phyloP scores from a whole-genome alignment of 2,329 filamentous ascomycete genomes.

The Huntiella savannae region DNA sequence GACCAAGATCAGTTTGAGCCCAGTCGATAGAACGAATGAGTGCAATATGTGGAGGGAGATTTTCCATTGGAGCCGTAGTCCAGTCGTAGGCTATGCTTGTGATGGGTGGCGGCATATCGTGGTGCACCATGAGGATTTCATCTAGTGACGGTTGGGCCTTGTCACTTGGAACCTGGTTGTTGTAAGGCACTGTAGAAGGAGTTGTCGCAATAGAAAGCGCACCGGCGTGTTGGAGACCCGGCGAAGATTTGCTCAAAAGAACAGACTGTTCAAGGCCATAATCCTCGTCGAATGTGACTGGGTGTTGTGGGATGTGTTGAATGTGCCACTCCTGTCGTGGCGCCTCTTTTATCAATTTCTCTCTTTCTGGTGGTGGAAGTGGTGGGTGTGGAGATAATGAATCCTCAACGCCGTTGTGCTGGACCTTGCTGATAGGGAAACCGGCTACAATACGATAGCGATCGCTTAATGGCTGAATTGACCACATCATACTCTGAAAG shows the following conservation, averaged over 20 bases:
- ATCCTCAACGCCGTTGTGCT: not conserved
- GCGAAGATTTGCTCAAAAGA: constrained; percentile 32
- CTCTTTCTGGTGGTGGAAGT: too few relatives aligned
- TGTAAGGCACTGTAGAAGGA: not conserved
- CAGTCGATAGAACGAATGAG: constrained; percentile 57
- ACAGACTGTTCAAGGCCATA: not conserved
- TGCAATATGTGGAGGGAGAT: constrained; percentile 48
- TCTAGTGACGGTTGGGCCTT: too few relatives aligned
- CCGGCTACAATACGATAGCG: not conserved
- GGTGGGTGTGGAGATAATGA: not conserved
- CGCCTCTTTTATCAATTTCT: too few relatives aligned
- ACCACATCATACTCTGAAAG: not conserved
- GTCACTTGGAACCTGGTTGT: not conserved
- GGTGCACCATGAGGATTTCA: constrained; percentile 14
- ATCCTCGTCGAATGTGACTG: not conserved
- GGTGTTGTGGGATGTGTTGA: not conserved
- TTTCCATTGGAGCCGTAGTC: constrained; percentile 49
- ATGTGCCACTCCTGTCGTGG: too few relatives aligned
- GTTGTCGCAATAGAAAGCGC: not conserved
- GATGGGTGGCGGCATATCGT: constrained; percentile 22
- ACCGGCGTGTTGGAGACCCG: constrained; percentile 21
- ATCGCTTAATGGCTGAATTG: not conserved
- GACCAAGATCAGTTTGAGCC: constrained; percentile 52
- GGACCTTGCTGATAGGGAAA: not conserved
- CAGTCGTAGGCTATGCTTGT: constrained; percentile 42